Evolutionary conservation across 805 yeast species (phyloP), one percentile per base, ranked within the genome.

Genomic region (Starmera dryadoides): DNA sequence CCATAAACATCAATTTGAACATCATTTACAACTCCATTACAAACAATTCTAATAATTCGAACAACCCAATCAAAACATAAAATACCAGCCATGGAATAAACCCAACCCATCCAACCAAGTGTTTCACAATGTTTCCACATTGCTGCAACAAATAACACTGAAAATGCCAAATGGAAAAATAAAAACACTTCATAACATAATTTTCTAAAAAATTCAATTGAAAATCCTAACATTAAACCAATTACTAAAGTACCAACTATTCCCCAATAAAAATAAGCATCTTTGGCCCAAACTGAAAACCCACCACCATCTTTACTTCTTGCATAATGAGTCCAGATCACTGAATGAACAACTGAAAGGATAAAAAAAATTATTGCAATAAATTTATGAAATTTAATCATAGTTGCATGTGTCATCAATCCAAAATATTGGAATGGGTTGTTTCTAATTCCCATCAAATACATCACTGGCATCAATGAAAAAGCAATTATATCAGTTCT

Each of bases 401-500:
- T 80, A 5, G 80, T 67, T 14, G 76, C 59, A 31, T 31, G 33
- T 0, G 74, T 56, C 69, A 84, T 67, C 4, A 86, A 84, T 2
- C 86, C 69, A 11, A 78, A 35, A 52, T 62, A 61, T 44, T 71
- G 69, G 47, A 82, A 59, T 16, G 82, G 71, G 53, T 80, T 83
- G 56, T 82, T 83, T 48, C 88, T 64, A 25, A 80, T 79, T 5
- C 83, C 83, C 54, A 81, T 77, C 32, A 80, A 54, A 36, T 73
- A 68, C 31, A 76, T 49, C 3, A 67, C 49, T 0, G 87, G 86
- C 43, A 77, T 62, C 34, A 75, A 41, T 42, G 70, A 71, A 22
- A 71, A 50, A 2, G 68, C 56, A 60, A 71, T 58, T 23, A 73
- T 38, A 40, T 71, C 78, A 10, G 71, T 56, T 54, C 81, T 64